Conservation (phyloP, 495 filamentous ascomycete species). For the Talaromyces trachyspermus region DNA sequence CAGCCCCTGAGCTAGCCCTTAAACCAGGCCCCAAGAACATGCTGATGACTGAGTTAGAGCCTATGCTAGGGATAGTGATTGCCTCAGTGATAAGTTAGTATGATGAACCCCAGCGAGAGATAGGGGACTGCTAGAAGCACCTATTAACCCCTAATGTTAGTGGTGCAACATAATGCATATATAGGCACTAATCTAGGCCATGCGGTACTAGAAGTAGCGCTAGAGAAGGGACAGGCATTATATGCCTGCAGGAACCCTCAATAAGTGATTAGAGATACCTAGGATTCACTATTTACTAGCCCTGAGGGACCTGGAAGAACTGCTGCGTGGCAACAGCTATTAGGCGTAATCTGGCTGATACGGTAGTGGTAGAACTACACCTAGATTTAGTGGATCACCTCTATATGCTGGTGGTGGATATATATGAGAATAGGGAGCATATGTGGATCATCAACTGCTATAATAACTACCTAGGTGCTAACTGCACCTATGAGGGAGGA, state of each 20-base stretch:
- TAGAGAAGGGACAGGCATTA: neutral
- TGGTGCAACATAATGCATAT: neutral
- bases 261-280: neutral
- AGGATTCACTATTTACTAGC: neutral
- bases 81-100: too few relatives aligned
- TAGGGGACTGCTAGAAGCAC: neutral
- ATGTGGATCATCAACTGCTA: constrained; percentile 7
- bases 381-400: neutral
- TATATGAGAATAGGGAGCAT: neutral
- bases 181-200: neutral
- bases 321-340: neutral
- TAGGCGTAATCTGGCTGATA: neutral
- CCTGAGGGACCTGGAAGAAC: neutral
- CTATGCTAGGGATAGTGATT: too few relatives aligned
- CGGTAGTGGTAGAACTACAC: neutral
- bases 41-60: too few relatives aligned
- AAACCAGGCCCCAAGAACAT: too few relatives aligned
- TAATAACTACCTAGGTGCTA: constrained; percentile 7
- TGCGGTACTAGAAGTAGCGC: neutral
- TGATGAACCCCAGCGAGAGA: neutral
- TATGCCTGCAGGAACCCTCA: neutral
- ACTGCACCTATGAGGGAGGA: neutral
- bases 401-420: constrained; percentile 6
- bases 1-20: too few relatives aligned
- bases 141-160: neutral